Evolutionary conservation across 192 early-diverging fungal genomes (phyloP), one percentile per base, ranked within the genome.

Genomic region (Jimgerdemannia flammicorona): DNA sequence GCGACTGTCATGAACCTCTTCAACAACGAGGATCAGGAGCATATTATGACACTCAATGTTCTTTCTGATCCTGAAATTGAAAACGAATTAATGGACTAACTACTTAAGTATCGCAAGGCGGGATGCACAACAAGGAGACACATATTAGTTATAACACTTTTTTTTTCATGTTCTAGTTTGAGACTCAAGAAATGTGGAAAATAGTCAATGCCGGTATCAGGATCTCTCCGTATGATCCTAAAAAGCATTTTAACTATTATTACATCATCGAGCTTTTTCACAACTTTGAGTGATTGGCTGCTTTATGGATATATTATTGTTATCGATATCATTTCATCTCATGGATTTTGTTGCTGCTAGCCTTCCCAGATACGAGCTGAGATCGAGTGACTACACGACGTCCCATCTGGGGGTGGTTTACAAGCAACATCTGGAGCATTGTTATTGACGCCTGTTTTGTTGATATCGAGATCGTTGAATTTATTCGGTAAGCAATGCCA

Each of bases 391-490:
- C 67, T 75, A 69, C 20, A 75, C 66, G 8, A 67, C 43, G 40
- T 40, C 17, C 41, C 74, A 75, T 54, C 40, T 75, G n/a, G 74
- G 74, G 66, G 54, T 75, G 44, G 74, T 75, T 71, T 29, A 10
- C 68, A 19, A 75, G 68, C 19, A 75, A 75, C 43, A 70, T 75
- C 43, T 75, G 74, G 74, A 75, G 74, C 68, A 54, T 75, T 72
- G 63, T 71, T 17, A 14, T 75, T 10, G 67, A 75, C n/a, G 29
- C 68, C 39, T 75, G 74, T 44, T 19, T 75, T 29, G 43, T 75
- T 17, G 74, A 75, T 75, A 6, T 75, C 1, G 67, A 75, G 68
- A 19, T 40, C 0, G 18, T 75, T 43, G 67, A 75, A 70, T 75
- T 75, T 75, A 54, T 75, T n/a, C 66, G 67, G 63, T 72, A 19